Percentiles rank a stretch among this genome's conserved stretches.
Evolutionary conservation across 2,329 filamentous ascomycete genomes (phyloP).

Genomic region (Aspergillus tamarii): DNA sequence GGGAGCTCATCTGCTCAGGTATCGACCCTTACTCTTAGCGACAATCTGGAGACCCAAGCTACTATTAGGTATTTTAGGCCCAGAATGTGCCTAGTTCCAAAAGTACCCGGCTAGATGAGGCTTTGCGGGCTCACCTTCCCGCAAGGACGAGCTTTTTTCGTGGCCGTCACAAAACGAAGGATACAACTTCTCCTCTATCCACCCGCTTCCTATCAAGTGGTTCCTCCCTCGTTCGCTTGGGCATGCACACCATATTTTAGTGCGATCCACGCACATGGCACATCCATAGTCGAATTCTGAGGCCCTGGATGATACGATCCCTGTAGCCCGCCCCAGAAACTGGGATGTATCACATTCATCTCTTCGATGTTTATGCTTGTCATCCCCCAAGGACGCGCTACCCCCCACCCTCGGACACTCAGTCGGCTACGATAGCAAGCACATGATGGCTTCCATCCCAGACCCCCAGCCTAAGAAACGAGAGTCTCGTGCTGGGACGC

Average conservation of each 20-base stretch:
- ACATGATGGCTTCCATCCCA: constrained; percentile 30
- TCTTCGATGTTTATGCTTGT: constrained; percentile 11
- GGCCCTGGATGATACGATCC: constrained; percentile 12
- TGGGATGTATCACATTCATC: constrained; percentile 20
- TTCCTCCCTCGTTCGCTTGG: constrained; percentile 11
- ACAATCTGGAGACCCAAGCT: constrained; percentile 13
- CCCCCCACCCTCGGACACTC: neutral
- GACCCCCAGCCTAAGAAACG: constrained; percentile 33
- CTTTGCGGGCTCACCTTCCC: constrained; percentile 12
- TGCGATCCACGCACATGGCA: constrained; percentile 28
- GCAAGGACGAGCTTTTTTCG: constrained; percentile 1
- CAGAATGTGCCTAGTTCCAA: constrained; percentile 17
- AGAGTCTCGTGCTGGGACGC: constrained; percentile 57
- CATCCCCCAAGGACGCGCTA: constrained; percentile 14
- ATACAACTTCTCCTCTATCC: constrained; percentile 17
- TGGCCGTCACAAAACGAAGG: constrained; percentile 11
- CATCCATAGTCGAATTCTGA: constrained; percentile 24
- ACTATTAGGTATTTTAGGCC: constrained; percentile 12
- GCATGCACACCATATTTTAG: constrained; percentile 22
- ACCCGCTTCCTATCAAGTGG: constrained; percentile 16
- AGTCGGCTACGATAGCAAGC: constrained; percentile 3
- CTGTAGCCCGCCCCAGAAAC: constrained; percentile 12
- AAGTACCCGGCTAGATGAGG: constrained; percentile 9
- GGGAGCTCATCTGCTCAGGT: constrained; percentile 10
- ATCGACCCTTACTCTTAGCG: constrained; percentile 11